A percentile compares a stretch with the other conserved stretches of the same genome.
phyloP scores from a whole-genome alignment of 306 rosid genomes.

The Cicer bijugum region DNA sequence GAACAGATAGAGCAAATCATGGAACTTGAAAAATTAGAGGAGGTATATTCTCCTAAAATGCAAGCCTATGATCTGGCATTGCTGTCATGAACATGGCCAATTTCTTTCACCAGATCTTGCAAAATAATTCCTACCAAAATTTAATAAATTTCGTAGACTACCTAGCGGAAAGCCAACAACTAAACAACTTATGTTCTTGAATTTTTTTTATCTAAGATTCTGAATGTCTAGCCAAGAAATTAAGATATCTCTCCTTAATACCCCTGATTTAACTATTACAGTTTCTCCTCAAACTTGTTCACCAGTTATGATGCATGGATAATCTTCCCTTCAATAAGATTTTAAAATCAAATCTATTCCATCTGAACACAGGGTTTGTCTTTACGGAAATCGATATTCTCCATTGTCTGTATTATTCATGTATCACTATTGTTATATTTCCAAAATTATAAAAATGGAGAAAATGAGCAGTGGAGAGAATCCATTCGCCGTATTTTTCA shows the following conservation, averaged over 20 bases:
- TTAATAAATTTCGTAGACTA: slow-evolving; percentile 17
- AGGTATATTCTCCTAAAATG: slow-evolving; percentile 57
- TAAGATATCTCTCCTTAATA: slow-evolving; percentile 7
- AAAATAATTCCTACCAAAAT: slow-evolving; percentile 29
- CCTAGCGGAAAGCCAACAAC: slow-evolving; percentile 26
- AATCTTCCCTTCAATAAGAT: background rate
- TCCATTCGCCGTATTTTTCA: slow-evolving; percentile 1
- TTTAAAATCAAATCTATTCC: background rate
- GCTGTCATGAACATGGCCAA: slow-evolving; percentile 29
- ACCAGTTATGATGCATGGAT: slow-evolving; percentile 24
- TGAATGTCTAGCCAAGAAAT: slow-evolving; percentile 25
- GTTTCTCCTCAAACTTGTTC: slow-evolving; percentile 7
- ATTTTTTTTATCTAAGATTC: slow-evolving; percentile 4
- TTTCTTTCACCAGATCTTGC: slow-evolving; percentile 25
- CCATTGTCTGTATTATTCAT: background rate
- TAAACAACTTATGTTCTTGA: slow-evolving; percentile 6
- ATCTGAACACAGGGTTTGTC: slow-evolving; percentile 17
- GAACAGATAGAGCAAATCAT: slow-evolving; percentile 92
- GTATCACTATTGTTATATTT: background rate
- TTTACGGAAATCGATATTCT: background rate
- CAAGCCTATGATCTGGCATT: slow-evolving; percentile 24
- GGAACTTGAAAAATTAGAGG: slow-evolving; percentile 96
- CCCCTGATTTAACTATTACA: slow-evolving; percentile 8
- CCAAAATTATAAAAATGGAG: background rate
- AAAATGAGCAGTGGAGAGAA: background rate